Evolutionary conservation across 78 protist species (phyloP).

Genomic region (Polysphondylium violaceum): DNA sequence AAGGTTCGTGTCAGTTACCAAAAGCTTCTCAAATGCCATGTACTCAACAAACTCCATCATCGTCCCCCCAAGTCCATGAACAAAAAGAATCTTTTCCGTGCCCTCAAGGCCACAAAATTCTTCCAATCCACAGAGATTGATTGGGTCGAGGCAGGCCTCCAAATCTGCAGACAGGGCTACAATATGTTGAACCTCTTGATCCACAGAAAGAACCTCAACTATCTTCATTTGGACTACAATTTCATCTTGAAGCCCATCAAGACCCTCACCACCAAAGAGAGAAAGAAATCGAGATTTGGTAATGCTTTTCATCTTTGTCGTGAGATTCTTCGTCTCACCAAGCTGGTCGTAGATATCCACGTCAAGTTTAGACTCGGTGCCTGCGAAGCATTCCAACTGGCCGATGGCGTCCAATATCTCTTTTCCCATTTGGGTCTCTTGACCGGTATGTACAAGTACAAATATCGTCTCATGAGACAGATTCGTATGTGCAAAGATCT

Average conservation of each 20-base stretch:
- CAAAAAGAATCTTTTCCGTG: constrained; percentile 91
- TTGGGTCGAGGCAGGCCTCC: constrained; percentile 99
- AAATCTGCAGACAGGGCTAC: constrained; percentile 99
- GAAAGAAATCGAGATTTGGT: constrained; percentile 99
- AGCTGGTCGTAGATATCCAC: constrained; percentile 98
- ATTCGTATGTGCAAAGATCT: constrained; percentile 97
- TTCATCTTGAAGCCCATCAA: constrained; percentile 99
- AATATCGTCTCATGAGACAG: constrained; percentile 99
- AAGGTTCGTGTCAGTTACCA: constrained; percentile 98
- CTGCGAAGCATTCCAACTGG: constrained; percentile 94
- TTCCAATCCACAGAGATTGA: constrained; percentile 98
- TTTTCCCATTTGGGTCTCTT: constrained; percentile 99
- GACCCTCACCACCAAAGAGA: constrained; percentile 99
- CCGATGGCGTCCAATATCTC: constrained; percentile 98
- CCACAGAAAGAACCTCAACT: constrained; percentile 98
- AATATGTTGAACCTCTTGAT: constrained; percentile 99
- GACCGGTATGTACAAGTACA: constrained; percentile 99
- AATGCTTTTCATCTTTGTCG: constrained; percentile 99
- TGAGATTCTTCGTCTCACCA: constrained; percentile 98
- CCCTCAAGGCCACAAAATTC: constrained; percentile 96
- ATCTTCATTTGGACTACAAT: constrained; percentile 99
- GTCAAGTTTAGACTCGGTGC: constrained; percentile 99
- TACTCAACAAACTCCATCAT: constrained; percentile 93
- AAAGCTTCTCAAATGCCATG: constrained; percentile 98
- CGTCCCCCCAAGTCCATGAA: constrained; percentile 91